Evolutionary conservation across 306 rosid genomes (phyloP).

Genomic region (Morella rubra): DNA sequence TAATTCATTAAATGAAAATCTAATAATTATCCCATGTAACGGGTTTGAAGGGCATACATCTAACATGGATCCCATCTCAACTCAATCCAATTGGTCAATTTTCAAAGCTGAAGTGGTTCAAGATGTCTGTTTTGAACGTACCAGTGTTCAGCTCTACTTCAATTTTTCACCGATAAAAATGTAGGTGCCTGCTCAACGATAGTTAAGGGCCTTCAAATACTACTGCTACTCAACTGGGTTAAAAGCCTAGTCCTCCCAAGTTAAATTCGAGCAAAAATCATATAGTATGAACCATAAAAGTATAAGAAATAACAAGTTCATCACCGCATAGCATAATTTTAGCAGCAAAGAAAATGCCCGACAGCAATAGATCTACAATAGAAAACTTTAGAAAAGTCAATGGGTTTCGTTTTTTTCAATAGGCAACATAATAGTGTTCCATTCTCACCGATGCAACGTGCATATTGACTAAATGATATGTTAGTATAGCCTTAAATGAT

Average conservation of each 20-base stretch:
- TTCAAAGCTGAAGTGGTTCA: neutral
- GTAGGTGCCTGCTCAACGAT: too few species aligned
- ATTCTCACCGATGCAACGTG: neutral
- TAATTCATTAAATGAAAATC: too few species aligned
- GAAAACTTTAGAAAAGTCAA: neutral
- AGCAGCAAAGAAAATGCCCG: neutral
- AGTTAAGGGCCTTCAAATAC: too few species aligned
- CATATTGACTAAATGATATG: constrained; percentile 11
- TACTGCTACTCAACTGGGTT: too few species aligned
- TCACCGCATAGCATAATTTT: neutral
- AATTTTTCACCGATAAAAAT: too few species aligned
- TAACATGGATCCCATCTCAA: too few species aligned
- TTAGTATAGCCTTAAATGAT: constrained; percentile 17
- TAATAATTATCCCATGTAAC: too few species aligned
- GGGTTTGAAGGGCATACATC: too few species aligned
- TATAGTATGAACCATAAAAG: neutral
- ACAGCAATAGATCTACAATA: neutral
- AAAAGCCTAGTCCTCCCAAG: too few species aligned
- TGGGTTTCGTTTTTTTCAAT: neutral
- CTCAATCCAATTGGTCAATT: neutral
- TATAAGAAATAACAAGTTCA: neutral
- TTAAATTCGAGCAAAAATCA: too few species aligned
- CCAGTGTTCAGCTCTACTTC: too few species aligned
- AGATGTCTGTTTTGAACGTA: too few species aligned
- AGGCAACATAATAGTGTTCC: neutral